phyloP scores from a whole-genome alignment of 2,329 filamentous ascomycete species.

The Pseudogymnoascus sp. region DNA sequence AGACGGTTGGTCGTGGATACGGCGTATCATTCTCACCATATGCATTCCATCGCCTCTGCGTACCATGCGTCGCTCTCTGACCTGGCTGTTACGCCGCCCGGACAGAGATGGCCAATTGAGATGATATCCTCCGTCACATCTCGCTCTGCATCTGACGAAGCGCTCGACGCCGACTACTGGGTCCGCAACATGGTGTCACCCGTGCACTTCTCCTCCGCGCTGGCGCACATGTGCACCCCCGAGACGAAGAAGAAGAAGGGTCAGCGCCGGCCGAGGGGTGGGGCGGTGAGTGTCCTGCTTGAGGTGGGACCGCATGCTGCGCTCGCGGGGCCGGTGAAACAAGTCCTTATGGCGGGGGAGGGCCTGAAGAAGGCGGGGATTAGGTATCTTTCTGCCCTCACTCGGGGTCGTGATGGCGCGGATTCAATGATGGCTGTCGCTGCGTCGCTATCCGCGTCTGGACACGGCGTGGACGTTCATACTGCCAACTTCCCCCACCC shows the following conservation, averaged over 20 bases:
- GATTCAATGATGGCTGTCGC: slow-evolving; percentile 38
- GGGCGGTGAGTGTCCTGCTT: slow-evolving; percentile 16
- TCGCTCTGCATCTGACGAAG: slow-evolving; percentile 11
- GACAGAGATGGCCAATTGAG: slow-evolving; percentile 12
- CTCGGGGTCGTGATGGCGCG: slow-evolving; percentile 43
- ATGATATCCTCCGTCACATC: neutral
- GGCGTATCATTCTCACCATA: slow-evolving; percentile 29
- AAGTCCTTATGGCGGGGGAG: slow-evolving; percentile 23
- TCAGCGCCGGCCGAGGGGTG: neutral
- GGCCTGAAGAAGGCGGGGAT: slow-evolving; percentile 31
- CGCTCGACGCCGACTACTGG: slow-evolving; percentile 34
- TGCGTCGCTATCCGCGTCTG: slow-evolving; percentile 38
- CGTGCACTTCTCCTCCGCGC: slow-evolving; percentile 31
- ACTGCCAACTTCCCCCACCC: slow-evolving; percentile 41
- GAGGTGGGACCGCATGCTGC: slow-evolving; percentile 12
- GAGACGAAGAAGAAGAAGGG: neutral
- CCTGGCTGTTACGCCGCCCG: slow-evolving; percentile 23
- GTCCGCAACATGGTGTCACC: slow-evolving; percentile 35
- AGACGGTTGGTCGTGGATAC: slow-evolving; percentile 18
- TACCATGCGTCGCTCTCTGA: slow-evolving; percentile 15
- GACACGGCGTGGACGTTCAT: slow-evolving; percentile 35
- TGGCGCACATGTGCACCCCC: slow-evolving; percentile 11
- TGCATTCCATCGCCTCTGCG: slow-evolving; percentile 24
- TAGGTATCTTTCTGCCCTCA: slow-evolving; percentile 32
- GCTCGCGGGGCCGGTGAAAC: slow-evolving; percentile 11